phyloP scores from a whole-genome alignment of 768 basidiomycete genomes.

The Termitomyces sp. region DNA sequence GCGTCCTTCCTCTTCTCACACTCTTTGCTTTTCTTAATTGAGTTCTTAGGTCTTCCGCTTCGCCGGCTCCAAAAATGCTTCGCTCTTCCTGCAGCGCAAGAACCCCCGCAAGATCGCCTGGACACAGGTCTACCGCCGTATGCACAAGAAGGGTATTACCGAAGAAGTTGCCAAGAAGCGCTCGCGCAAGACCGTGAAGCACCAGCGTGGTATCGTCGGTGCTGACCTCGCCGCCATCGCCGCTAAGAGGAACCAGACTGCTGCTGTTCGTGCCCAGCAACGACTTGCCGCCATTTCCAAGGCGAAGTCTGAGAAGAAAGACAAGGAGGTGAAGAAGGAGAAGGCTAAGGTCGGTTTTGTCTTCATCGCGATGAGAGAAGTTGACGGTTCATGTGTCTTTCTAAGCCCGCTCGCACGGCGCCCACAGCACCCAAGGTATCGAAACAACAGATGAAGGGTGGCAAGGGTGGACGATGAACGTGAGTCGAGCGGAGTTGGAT shows the following conservation, averaged over 20 bases:
- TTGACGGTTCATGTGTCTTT: neutral
- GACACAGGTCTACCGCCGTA: conserved; percentile 90
- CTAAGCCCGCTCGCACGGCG: conserved; percentile 55
- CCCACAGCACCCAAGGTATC: conserved; percentile 79
- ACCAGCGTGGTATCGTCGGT: conserved; percentile 97
- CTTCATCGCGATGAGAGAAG: neutral
- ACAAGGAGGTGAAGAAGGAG: conserved; percentile 91
- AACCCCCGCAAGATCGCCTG: conserved; percentile 99
- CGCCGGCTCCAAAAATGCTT: conserved; percentile 86
- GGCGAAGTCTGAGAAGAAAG: conserved; percentile 97
- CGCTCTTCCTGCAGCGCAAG: conserved; percentile 98
- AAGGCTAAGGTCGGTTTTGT: conserved; percentile 67
- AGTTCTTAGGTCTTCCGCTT: conserved; percentile 86
- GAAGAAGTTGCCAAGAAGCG: conserved; percentile 99
- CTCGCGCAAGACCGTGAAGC: conserved; percentile 93
- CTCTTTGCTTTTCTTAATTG: neutral
- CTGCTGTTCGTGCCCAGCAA: conserved; percentile 76
- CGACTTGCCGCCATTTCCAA: conserved; percentile 86
- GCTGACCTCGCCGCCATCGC: conserved; percentile 89
- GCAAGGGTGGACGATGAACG: conserved; percentile 68
- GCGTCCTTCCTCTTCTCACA: conserved; percentile 15
- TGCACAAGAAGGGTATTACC: conserved; percentile 99
- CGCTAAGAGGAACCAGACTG: conserved; percentile 90
- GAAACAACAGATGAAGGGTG: conserved; percentile 96
- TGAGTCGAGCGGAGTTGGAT: conserved; percentile 12